Percentiles rank a stretch among this genome's conserved stretches.
These are phyloP conservation scores for Pneumocystis canis DNA, from an alignment of 1,139 yeast genomes.

Conservation along the genomic window DNA sequence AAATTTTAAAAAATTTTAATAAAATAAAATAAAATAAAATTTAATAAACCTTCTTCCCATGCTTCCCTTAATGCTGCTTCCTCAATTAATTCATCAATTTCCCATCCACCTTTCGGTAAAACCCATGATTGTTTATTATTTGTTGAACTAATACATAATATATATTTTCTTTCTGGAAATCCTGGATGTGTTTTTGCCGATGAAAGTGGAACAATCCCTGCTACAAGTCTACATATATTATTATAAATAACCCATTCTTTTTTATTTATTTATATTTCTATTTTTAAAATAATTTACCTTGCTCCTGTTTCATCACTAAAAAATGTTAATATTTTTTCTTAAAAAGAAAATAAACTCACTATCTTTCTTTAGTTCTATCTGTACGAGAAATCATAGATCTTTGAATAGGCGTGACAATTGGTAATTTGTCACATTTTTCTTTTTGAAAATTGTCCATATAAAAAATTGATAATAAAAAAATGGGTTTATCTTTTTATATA, in stretches of 20 bases:
- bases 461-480: not conserved
- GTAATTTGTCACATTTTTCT: not conserved
- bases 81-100: constrained; percentile 55
- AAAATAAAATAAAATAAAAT: constrained; percentile 37
- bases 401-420: not conserved
- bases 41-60: constrained; percentile 95
- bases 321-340: not conserved
- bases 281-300: not conserved
- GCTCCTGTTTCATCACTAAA: not conserved
- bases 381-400: not conserved
- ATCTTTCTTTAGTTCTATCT: not conserved
- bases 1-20: too few relatives aligned
- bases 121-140: constrained; percentile 41
- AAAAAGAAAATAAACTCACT: not conserved
- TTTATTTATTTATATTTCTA: too few relatives aligned
- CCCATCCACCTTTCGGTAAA: constrained; percentile 92
- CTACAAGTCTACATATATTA: constrained; percentile 42
- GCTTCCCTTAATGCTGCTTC: constrained; percentile 69
- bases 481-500: not conserved
- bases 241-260: not conserved
- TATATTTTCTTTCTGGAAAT: constrained; percentile 19
- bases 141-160: constrained; percentile 64
- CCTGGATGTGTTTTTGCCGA: constrained; percentile 31
- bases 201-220: constrained; percentile 74
- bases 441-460: not conserved